Evolutionary conservation across 768 basidiomycete species (phyloP), one percentile per base, ranked within the genome.

Genomic region (Tulasnella sp.): DNA sequence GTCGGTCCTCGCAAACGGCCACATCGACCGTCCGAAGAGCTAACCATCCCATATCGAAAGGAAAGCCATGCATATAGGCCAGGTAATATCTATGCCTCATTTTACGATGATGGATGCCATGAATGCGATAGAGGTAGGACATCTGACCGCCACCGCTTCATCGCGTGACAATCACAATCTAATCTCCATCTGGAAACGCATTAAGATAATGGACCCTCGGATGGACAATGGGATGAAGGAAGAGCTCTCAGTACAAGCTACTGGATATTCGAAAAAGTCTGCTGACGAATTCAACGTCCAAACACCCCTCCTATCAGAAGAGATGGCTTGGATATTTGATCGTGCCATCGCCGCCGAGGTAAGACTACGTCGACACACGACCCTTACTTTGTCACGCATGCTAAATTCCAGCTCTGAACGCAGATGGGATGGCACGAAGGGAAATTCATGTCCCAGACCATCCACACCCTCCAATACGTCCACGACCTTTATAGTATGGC

Each of bases 371-470:
- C 24, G n/a, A 49, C 38, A n/a, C 10, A 19, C 10, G 11, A 49
- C 48, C 11, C 48, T 25, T 49, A 15, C 48, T 43, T 17, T 58
- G 25, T 46, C 12, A 3, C 41, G 7, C 4, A 11, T 30, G 54
- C 27, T 25, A 21, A 17, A 41, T 24, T 60, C 17, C 24, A 38
- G n/a, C 29, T 30, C n/a, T 45, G 29, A 52, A 59, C n/a, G 11
- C 66, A 94, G 92, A 85, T 88, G 77, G 80, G 85, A 67, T 96
- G 90, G 84, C 90, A 93, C 68, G 72, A 77, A 3, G 92, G 93
- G 42, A 83, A 83, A 65, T 81, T 84, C 7, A 79, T 96, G n/a
- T 79, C 87, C 0, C 90, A 93, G 66, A 88, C 89, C 0, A 80
- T 94, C 30, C 88, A 80, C 68, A 91, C 89, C 4, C 75, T 85